Evolutionary conservation across 2,329 filamentous ascomycete species (phyloP).

Genomic region (Xylaria sp.): DNA sequence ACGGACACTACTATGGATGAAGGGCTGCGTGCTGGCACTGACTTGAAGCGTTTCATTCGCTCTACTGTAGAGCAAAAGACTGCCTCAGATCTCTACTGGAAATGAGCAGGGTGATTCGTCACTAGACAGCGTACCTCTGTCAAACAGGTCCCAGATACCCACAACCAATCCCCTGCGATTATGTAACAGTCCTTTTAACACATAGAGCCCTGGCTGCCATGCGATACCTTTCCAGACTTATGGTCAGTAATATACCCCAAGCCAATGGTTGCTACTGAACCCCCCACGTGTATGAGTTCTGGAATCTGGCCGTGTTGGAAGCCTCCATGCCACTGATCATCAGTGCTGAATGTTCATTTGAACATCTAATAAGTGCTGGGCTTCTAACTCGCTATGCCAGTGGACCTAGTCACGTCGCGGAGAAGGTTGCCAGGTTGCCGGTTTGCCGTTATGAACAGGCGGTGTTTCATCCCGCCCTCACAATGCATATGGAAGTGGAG

Average conservation of each 20-base stretch:
- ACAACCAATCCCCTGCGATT: conserved; percentile 9
- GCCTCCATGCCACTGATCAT: background rate
- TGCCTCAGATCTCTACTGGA: conserved; percentile 63
- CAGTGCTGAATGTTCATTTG: background rate
- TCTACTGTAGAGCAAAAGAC: conserved; percentile 65
- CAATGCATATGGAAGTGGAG: conserved; percentile 39
- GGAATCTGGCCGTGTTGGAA: conserved; percentile 5
- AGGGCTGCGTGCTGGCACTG: conserved; percentile 57
- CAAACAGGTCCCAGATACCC: conserved; percentile 4
- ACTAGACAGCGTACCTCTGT: background rate
- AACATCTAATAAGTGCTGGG: conserved; percentile 9
- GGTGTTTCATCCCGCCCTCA: conserved; percentile 43
- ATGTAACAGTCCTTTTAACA: conserved; percentile 4
- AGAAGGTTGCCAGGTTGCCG: conserved; percentile 31
- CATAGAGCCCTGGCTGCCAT: background rate
- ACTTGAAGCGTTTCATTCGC: conserved; percentile 70
- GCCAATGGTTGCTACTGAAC: background rate
- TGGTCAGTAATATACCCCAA: background rate
- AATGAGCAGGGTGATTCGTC: conserved; percentile 50
- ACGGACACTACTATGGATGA: conserved; percentile 60
- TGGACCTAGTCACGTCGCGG: conserved; percentile 29
- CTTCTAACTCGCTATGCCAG: conserved; percentile 14
- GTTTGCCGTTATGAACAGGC: conserved; percentile 33
- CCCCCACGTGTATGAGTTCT: background rate
- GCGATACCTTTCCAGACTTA: background rate